Evolutionary conservation across 164 flowering plant genomes (phyloP).

Genomic region (Stephania yunnanensis): DNA sequence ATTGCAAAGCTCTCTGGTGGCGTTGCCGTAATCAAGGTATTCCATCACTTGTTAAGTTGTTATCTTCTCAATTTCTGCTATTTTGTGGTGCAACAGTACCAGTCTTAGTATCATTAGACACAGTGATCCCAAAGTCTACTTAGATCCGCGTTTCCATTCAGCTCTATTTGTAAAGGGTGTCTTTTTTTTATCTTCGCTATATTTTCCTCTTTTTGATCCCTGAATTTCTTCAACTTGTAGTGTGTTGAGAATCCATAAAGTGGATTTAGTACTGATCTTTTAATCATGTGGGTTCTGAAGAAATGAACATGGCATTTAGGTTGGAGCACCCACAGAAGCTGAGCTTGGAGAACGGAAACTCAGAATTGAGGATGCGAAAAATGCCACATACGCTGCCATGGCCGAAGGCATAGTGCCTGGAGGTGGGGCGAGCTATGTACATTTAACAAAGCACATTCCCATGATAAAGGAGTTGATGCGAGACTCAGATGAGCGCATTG

Average conservation of each 20-base stretch:
- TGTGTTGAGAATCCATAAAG: slow-evolving; percentile 1
- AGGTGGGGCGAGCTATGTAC: slow-evolving; percentile 79
- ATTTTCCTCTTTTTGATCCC: not conserved
- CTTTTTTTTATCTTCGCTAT: not conserved
- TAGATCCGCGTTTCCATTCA: too few species aligned
- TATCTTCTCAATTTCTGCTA: not conserved
- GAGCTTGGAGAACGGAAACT: slow-evolving; percentile 91
- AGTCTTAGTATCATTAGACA: too few species aligned
- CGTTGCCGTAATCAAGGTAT: slow-evolving; percentile 80
- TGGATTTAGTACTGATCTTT: slow-evolving; percentile 2
- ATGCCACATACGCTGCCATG: slow-evolving; percentile 91
- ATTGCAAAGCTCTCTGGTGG: slow-evolving; percentile 90
- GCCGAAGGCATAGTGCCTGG: slow-evolving; percentile 93
- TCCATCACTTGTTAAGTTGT: not conserved
- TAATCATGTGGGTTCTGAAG: slow-evolving; percentile 14
- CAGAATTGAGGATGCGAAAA: slow-evolving; percentile 88
- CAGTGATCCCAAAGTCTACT: too few species aligned
- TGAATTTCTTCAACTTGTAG: not conserved
- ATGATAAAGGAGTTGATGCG: slow-evolving; percentile 42
- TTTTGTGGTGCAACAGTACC: not conserved
- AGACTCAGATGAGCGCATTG: slow-evolving; percentile 68
- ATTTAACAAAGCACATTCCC: slow-evolving; percentile 57
- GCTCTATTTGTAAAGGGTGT: not conserved
- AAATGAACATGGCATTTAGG: slow-evolving; percentile 39
- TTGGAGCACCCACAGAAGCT: slow-evolving; percentile 86